A percentile compares a stretch with the other conserved stretches of the same genome.
These are phyloP conservation scores for Myriosclerotinia scirpicola DNA, from an alignment of 2,329 filamentous ascomycete genomes.

Conservation along the genomic window DNA sequence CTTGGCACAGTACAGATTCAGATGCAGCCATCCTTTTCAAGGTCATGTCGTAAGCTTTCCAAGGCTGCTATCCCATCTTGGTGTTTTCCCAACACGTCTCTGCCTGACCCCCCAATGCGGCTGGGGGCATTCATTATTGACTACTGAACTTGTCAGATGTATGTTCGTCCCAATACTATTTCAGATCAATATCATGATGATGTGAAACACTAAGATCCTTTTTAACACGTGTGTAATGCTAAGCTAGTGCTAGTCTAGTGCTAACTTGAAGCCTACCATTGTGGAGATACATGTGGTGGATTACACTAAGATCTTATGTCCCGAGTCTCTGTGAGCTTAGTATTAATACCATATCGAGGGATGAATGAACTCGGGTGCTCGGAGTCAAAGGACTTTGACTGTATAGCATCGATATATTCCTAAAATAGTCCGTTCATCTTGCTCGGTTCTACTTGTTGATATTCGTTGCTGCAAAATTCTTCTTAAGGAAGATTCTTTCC, in stretches of 20 bases:
- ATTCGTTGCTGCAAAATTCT: neutral
- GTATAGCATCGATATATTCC: neutral
- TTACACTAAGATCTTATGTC: slow-evolving; percentile 1
- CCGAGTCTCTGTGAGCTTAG: neutral
- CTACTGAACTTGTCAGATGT: slow-evolving; percentile 5
- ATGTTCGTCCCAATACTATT: slow-evolving; percentile 1
- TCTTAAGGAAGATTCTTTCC: slow-evolving; percentile 11
- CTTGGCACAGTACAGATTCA: neutral
- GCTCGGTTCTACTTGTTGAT: slow-evolving; percentile 2
- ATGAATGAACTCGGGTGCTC: neutral
- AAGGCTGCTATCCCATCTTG: neutral
- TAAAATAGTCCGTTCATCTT: neutral
- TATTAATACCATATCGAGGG: neutral
- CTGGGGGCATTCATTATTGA: neutral
- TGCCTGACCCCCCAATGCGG: neutral
- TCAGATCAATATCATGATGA: neutral
- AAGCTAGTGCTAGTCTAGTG: neutral
- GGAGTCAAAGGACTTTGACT: slow-evolving; percentile 1
- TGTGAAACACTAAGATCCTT: slow-evolving; percentile 6
- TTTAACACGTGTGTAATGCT: neutral
- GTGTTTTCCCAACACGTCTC: neutral
- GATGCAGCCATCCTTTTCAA: slow-evolving; percentile 3
- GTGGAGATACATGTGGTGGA: slow-evolving; percentile 3
- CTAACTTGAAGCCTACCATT: neutral
- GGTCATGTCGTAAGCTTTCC: neutral